Base-by-base conservation (phyloP, 2,329 filamentous ascomycete species). In the Verticillium zaregamsianum region DNA sequence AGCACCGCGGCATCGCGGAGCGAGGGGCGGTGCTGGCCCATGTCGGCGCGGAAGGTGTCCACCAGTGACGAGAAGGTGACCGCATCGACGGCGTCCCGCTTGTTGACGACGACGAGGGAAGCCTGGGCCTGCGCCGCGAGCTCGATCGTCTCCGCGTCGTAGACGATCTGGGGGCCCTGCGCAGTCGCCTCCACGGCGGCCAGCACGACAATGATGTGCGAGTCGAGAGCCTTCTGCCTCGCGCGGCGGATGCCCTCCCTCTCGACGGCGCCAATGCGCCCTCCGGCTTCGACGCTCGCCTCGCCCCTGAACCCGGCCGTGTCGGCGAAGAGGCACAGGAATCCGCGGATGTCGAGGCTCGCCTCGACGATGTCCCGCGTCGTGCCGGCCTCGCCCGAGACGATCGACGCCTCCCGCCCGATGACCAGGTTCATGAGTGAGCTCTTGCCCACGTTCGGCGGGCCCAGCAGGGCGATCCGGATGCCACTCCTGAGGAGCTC, bases 341-440 rank as follows among this genome's bases (percentile, higher is more conserved):
- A 99, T 0, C 95, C 95, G 0, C 89, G 87, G 57, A 99, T 82
- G 76, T 99, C 95, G 31, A 99, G 82, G 32, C 90, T 90, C 0
- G 95, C 91, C 77, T 99, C 95, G 12, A 99, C 89, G 59, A 99
- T 89, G 77, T 99, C 95, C 63, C 95, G 81, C 7, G 95, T 99
- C 0, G 95, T 99, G 0, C 95, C 95, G 45, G 93, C 93, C 77
- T 98, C 93, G 1, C 87, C 84, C 55, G 93, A 97, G 8, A 99
- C 95, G 68, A 99, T 99, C 3, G 93, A 96, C 2, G 95, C 95
- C 73, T 98, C 94, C 59, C 93, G 83, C 0, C 95, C 94, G 3
- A 97, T 92, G 58, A 99, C 85, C 25, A 88, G 81, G 72, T 99
- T 99, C 76, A 99, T 86, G 63, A 99, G 76, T 15, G 93, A 97